Conservation (phyloP, 352 stramenopile species). For the Pythium biforme region DNA sequence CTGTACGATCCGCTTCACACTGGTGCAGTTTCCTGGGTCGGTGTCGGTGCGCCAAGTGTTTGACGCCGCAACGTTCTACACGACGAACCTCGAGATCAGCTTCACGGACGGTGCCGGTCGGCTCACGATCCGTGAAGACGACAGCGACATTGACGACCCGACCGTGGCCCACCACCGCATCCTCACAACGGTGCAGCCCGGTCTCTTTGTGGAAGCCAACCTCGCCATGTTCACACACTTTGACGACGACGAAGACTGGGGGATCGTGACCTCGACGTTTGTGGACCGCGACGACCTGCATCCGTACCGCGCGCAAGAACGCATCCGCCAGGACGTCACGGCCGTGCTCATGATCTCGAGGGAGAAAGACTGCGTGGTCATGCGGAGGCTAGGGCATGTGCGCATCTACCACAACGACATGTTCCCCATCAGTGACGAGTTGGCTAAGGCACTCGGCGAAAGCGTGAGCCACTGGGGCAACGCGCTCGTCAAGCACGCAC, state of each 20-base stretch:
- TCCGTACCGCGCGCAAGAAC: slow-evolving; percentile 32
- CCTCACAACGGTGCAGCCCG: slow-evolving; percentile 22
- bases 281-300: slow-evolving; percentile 43
- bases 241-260: slow-evolving; percentile 26
- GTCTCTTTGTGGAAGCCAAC: slow-evolving; percentile 31
- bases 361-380: background rate
- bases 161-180: slow-evolving; percentile 16
- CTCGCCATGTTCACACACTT: slow-evolving; percentile 19
- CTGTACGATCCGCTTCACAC: slow-evolving; percentile 39
- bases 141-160: slow-evolving; percentile 9
- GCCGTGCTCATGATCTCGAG: background rate
- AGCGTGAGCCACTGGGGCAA: slow-evolving; percentile 5
- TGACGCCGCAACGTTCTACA: slow-evolving; percentile 18
- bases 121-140: slow-evolving; percentile 24
- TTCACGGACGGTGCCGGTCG: slow-evolving; percentile 20
- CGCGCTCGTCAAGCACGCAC: background rate
- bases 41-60: slow-evolving; percentile 13
- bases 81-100: slow-evolving; percentile 25
- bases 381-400: slow-evolving; percentile 27
- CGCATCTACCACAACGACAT: slow-evolving; percentile 31
- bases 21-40: slow-evolving; percentile 14
- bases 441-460: background rate
- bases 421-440: slow-evolving; percentile 16
- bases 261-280: slow-evolving; percentile 31
- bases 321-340: slow-evolving; percentile 31